These are phyloP conservation scores for Suhomyces terraborum DNA, from an alignment of 1,139 yeast species.

Conservation along the genomic window DNA sequence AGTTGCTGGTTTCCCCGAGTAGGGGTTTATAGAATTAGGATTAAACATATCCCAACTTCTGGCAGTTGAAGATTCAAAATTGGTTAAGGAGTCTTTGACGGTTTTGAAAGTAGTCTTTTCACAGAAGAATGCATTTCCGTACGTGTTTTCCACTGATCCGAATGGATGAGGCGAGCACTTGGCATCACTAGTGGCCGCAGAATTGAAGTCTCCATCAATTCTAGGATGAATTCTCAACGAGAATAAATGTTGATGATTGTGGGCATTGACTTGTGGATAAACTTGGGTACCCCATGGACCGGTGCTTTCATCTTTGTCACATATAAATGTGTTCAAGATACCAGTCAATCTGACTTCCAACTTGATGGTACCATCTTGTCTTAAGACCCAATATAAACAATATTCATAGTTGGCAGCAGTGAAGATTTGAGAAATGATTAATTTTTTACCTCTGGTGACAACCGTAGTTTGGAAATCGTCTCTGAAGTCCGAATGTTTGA, in stretches of 20 bases:
- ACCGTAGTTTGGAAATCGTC: conserved; percentile 75
- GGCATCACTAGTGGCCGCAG: conserved; percentile 72
- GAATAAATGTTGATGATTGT: conserved; percentile 83
- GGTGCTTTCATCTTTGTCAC: conserved; percentile 62
- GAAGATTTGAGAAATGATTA: conserved; percentile 75
- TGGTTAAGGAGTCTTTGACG: conserved; percentile 64
- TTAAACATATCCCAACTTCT: conserved; percentile 82
- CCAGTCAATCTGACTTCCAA: conserved; percentile 80
- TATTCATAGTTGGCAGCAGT: conserved; percentile 87
- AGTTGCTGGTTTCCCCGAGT: conserved; percentile 74
- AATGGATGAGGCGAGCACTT: conserved; percentile 57
- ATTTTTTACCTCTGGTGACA: conserved; percentile 72
- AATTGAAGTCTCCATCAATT: conserved; percentile 76
- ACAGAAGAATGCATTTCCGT: conserved; percentile 72
- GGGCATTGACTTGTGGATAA: conserved; percentile 80
- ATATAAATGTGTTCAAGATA: conserved; percentile 68
- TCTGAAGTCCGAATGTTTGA: conserved; percentile 82
- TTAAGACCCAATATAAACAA: conserved; percentile 78
- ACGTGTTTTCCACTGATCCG: conserved; percentile 67
- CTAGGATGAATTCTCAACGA: conserved; percentile 80
- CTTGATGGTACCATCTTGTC: conserved; percentile 82
- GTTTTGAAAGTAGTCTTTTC: conserved; percentile 67
- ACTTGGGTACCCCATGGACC: conserved; percentile 82
- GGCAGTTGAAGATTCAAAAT: conserved; percentile 60
- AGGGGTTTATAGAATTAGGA: conserved; percentile 64